Evolutionary conservation across 108 stramenopile species (phyloP).

Genomic region (Nitzschia sp.): DNA sequence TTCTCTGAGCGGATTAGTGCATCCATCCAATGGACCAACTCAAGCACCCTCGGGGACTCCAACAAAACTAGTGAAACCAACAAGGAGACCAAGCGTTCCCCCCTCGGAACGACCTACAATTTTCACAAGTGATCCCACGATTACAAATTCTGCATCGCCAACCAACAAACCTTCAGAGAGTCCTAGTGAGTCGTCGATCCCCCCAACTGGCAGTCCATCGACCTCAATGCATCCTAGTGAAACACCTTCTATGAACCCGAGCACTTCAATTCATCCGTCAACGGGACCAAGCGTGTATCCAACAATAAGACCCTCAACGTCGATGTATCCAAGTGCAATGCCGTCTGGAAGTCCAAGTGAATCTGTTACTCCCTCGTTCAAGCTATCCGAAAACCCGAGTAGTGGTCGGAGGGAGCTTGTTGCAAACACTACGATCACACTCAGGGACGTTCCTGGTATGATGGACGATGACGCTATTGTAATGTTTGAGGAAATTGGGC

Average conservation of each 20-base stretch:
- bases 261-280: neutral
- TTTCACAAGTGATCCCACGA: too few relatives aligned
- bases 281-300: slow-evolving; percentile 1
- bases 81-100: too few relatives aligned
- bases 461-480: neutral
- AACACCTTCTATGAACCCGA: neutral
- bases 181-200: neutral
- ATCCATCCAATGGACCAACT: too few relatives aligned
- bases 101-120: too few relatives aligned
- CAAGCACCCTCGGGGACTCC: too few relatives aligned
- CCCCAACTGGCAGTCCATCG: neutral
- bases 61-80: too few relatives aligned
- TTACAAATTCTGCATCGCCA: too few relatives aligned
- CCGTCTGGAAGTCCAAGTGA: neutral
- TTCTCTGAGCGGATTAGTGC: too few relatives aligned
- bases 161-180: too few relatives aligned
- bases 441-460: neutral
- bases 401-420: neutral
- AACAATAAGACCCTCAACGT: neutral
- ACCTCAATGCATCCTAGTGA: neutral
- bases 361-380: neutral
- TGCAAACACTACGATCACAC: slow-evolving; percentile 3
- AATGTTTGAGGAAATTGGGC: neutral
- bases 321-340: slow-evolving; percentile 3
- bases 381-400: neutral